Percentiles rank a stretch among this genome's conserved stretches.
phyloP scores from a whole-genome alignment of 345 rosid species.

The Pistacia vera region DNA sequence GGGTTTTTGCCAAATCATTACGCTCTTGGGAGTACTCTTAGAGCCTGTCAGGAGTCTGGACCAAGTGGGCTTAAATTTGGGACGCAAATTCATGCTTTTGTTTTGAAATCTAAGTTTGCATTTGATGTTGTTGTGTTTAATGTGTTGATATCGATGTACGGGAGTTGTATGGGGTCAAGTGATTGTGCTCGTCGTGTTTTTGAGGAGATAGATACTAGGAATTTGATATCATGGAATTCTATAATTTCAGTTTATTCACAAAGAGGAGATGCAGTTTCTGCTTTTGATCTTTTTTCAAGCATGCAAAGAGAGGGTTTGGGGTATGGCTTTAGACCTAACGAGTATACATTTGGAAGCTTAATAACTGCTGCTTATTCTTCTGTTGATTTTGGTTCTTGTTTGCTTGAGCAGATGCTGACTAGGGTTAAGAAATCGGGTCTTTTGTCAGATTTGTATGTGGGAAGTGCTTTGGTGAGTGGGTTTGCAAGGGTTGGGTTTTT shows the following conservation, averaged over 20 bases:
- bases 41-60: conserved; percentile 68
- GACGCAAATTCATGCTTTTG: conserved; percentile 71
- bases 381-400: conserved; percentile 43
- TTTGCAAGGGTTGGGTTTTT: conserved; percentile 68
- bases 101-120: conserved; percentile 55
- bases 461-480: conserved; percentile 82
- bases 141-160: conserved; percentile 79
- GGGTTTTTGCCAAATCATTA: conserved; percentile 57
- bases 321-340: conserved; percentile 58
- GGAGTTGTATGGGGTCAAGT: conserved; percentile 44
- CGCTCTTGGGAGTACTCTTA: conserved; percentile 67
- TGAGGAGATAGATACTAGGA: conserved; percentile 57
- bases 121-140: conserved; percentile 60
- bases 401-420: conserved; percentile 77
- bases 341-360: conserved; percentile 86
- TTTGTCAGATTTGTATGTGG: conserved; percentile 73
- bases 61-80: conserved; percentile 52
- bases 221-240: conserved; percentile 74
- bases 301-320: conserved; percentile 54
- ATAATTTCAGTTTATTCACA: conserved; percentile 73
- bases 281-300: conserved; percentile 60
- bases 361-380: conserved; percentile 66
- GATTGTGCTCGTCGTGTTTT: conserved; percentile 57
- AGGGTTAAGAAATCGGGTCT: conserved; percentile 66
- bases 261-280: conserved; percentile 49